phyloP scores from a whole-genome alignment of 208 protist species.

The Acanthamoeba royreba region DNA sequence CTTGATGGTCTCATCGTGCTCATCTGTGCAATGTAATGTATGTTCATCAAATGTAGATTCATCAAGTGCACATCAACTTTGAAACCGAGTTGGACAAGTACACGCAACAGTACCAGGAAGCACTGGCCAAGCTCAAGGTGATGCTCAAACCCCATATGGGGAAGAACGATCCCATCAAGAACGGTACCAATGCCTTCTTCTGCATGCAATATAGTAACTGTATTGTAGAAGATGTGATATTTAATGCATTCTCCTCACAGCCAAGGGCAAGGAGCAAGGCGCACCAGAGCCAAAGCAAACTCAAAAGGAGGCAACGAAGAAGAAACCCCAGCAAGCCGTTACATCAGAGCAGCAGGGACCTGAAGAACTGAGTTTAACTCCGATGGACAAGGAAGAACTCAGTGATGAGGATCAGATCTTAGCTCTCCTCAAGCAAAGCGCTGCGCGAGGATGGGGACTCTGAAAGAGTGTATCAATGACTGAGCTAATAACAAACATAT shows the following conservation, averaged over 20 bases:
- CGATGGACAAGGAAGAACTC: too few species aligned
- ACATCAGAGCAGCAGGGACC: too few species aligned
- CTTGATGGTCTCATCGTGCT: not conserved
- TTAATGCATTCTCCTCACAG: too few species aligned
- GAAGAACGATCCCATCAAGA: not conserved
- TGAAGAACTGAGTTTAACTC: too few species aligned
- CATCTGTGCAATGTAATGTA: not conserved
- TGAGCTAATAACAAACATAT: not conserved
- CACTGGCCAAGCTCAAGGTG: constrained; percentile 16
- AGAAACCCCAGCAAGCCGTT: too few species aligned
- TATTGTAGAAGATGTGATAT: too few species aligned
- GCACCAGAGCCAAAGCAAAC: too few species aligned
- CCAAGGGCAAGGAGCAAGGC: too few species aligned
- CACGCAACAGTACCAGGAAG: not conserved
- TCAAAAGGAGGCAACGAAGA: too few species aligned
- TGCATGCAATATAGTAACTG: too few species aligned
- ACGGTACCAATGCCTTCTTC: too few species aligned
- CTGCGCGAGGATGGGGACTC: not conserved
- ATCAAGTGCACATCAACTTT: constrained; percentile 10
- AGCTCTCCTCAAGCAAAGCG: not conserved
- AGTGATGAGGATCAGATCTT: not conserved
- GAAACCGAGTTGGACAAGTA: constrained; percentile 13
- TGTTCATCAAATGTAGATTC: not conserved
- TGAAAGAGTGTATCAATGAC: not conserved
- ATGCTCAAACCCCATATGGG: constrained; percentile 18